Percentiles rank a stretch among this genome's conserved stretches.
These are phyloP conservation scores for Populus tremula DNA, from an alignment of 345 rosid genomes.

Conservation along the genomic window DNA sequence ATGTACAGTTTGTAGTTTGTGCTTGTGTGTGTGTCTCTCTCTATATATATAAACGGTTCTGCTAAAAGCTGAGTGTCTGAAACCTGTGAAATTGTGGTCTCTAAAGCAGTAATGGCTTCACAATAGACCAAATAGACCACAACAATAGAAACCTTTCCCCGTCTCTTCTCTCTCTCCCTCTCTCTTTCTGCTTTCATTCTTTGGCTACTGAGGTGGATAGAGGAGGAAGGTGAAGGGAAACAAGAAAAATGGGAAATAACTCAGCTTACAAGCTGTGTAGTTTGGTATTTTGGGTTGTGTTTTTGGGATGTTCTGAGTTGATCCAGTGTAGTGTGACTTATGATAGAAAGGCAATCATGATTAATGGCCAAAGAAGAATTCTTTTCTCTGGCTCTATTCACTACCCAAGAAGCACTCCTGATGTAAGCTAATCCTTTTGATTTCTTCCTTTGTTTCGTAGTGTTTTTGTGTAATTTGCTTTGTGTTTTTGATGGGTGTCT, in stretches of 20 bases:
- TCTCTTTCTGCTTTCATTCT: background rate
- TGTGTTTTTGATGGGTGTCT: background rate
- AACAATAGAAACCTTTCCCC: background rate
- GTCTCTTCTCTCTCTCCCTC: background rate
- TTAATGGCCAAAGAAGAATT: conserved; percentile 82
- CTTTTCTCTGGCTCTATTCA: conserved; percentile 94
- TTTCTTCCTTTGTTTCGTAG: background rate
- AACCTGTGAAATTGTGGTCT: background rate
- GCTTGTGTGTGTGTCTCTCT: background rate
- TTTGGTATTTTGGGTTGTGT: conserved; percentile 41
- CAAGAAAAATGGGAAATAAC: conserved; percentile 44
- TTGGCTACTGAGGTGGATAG: background rate
- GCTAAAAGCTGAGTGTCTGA: background rate
- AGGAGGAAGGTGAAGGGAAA: background rate
- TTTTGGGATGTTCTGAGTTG: conserved; percentile 42
- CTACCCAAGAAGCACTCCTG: conserved; percentile 92
- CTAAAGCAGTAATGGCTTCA: conserved; percentile 1
- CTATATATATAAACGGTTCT: background rate
- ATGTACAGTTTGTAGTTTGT: background rate
- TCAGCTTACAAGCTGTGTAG: conserved; percentile 36
- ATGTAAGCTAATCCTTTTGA: conserved; percentile 34
- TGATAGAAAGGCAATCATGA: conserved; percentile 78
- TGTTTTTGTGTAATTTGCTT: background rate
- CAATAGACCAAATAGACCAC: background rate
- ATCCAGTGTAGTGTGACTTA: conserved; percentile 67